Evolutionary conservation across 208 protist species (phyloP), one percentile per base, ranked within the genome.

Genomic region (Leishmania mexicana): DNA sequence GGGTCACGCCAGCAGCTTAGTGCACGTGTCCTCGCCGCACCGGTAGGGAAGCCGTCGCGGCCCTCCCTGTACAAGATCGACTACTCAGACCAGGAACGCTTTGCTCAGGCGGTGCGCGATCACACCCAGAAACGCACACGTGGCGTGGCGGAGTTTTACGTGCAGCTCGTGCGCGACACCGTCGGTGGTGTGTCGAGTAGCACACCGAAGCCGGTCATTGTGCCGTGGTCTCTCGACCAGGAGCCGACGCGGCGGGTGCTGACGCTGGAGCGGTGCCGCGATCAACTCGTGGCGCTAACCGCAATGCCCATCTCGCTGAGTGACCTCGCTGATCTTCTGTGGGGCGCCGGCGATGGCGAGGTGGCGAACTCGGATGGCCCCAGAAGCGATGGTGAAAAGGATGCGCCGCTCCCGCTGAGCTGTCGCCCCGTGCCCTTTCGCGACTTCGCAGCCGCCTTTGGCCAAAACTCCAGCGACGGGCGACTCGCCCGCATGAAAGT

Each of bases 71-170:
- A 83, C 65, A 76, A 70, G 40, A 81, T 93, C 1, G 81, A 91
- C 49, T 95, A 91, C 83, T 91, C 88, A 5, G 72, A 8, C 7
- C 91, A 92, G 80, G 91, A 95, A 73, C 85, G 85, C 35, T 96
- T 97, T 75, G 88, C 79, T 71, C 91, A 94, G 79, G 84, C 92
- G 70, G 91, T 97, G 77, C 84, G 92, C 28, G 93, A 97, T 58
- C 92, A 95, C 80, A 88, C 81, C 17, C 91, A 95, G 78, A 90
- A 92, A 71, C 88, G 94, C 17, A 80, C 79, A 28, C 85, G 89
- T 53, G 92, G 94, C 17, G 82, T 94, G 21, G 89, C 92, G 0
- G 84, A 87, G 65, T 95, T 97, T 81, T 97, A 96, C 79, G 94
- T 97, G 28, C 88, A 91, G 72, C 90, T 97, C 45, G 84, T 84